phyloP scores from a whole-genome alignment of 106 monocot species.

The Apostasia shenzhenica region DNA sequence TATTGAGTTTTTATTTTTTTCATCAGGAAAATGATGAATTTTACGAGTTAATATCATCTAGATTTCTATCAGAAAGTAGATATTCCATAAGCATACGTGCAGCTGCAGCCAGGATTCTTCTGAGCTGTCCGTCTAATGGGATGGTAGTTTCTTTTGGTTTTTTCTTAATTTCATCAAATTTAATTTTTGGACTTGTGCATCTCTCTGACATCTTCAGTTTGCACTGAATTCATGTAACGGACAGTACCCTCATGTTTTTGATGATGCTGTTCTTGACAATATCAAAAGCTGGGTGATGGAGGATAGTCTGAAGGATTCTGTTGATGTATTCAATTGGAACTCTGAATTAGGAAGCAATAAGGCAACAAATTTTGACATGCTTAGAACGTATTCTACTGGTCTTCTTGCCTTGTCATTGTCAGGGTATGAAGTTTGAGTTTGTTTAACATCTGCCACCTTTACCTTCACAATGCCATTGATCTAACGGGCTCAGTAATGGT shows the following conservation, averaged over 20 bases:
- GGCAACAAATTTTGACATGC: slow-evolving; percentile 77
- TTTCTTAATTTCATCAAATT: not conserved
- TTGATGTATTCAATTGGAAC: slow-evolving; percentile 46
- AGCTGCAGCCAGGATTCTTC: slow-evolving; percentile 68
- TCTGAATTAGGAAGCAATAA: slow-evolving; percentile 39
- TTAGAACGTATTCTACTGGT: slow-evolving; percentile 86
- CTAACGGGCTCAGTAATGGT: slow-evolving; percentile 2
- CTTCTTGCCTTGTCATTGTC: slow-evolving; percentile 72
- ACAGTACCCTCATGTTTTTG: slow-evolving; percentile 82
- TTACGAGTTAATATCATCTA: slow-evolving; percentile 71
- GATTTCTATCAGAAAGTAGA: slow-evolving; percentile 67
- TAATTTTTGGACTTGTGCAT: too few species aligned
- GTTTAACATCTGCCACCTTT: not conserved
- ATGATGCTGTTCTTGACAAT: slow-evolving; percentile 85
- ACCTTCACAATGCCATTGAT: not conserved
- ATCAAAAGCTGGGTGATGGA: slow-evolving; percentile 82
- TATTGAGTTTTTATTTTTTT: slow-evolving; percentile 4
- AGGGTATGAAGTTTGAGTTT: slow-evolving; percentile 27
- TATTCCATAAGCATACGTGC: slow-evolving; percentile 56
- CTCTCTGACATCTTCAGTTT: too few species aligned
- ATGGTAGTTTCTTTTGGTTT: slow-evolving; percentile 37
- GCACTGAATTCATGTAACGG: too few species aligned
- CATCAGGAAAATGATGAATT: slow-evolving; percentile 89
- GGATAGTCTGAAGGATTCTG: slow-evolving; percentile 27
- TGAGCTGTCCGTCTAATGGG: slow-evolving; percentile 75